Conservation (phyloP, 768 basidiomycete species). For the Lentinula boryana region DNA sequence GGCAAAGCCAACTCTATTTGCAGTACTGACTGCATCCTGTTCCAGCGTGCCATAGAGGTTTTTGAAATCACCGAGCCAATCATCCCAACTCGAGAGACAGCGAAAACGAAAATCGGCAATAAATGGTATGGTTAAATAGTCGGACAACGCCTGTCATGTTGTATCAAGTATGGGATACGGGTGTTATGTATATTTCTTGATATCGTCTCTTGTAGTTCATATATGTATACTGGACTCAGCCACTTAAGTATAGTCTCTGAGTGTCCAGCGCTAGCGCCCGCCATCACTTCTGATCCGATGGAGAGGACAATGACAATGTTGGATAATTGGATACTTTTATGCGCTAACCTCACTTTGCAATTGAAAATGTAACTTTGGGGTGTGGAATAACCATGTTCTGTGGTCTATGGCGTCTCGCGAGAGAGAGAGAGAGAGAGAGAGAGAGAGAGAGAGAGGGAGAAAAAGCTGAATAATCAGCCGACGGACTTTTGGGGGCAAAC, state of each 20-base stretch:
- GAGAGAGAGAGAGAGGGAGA: no score
- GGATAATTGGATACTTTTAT: neutral
- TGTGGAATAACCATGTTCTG: no score
- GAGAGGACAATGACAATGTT: neutral
- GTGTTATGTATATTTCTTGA: neutral
- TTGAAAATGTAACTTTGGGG: no score
- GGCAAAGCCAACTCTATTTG: neutral
- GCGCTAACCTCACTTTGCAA: neutral
- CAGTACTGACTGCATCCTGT: neutral
- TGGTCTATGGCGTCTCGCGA: no score
- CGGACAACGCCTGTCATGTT: neutral
- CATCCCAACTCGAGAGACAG: conserved; percentile 70
- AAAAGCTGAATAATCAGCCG: no score
- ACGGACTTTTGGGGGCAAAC: no score
- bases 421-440: no score
- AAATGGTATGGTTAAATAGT: conserved; percentile 67
- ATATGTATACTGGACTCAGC: neutral
- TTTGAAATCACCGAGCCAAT: conserved; percentile 73
- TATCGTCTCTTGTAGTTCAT: neutral
- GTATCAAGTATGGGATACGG: neutral
- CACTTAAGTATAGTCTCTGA: no score
- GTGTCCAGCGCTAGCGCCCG: no score
- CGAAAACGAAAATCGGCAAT: conserved; percentile 47
- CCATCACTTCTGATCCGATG: no score
- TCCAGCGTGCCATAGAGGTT: conserved; percentile 78